These are phyloP conservation scores for Vicia faba DNA, from an alignment of 306 rosid genomes.

Conservation along the genomic window DNA sequence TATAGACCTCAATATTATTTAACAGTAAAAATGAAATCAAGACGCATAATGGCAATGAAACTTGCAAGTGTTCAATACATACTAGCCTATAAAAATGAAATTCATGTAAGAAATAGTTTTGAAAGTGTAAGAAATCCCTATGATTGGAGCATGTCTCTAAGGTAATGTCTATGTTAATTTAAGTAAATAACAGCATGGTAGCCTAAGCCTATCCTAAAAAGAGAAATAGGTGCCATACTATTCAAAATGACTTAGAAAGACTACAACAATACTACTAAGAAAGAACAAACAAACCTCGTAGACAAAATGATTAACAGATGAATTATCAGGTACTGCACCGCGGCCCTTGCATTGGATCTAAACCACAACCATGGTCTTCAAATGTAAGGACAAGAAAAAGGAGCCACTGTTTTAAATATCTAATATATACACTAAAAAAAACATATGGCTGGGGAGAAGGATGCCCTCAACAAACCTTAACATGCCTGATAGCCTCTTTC, in stretches of 20 bases:
- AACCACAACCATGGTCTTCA: conserved; percentile 44
- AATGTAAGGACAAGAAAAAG: conserved; percentile 37
- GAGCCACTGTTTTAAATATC: conserved; percentile 18
- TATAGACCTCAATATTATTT: neutral
- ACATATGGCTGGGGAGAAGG: conserved; percentile 21
- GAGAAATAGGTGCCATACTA: conserved; percentile 26
- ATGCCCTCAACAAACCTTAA: conserved; percentile 61
- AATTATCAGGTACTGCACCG: conserved; percentile 85
- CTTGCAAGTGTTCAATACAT: too few relatives aligned
- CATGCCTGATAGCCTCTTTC: conserved; percentile 94
- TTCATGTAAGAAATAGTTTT: conserved; percentile 10
- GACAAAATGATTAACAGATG: conserved; percentile 84
- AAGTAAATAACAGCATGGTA: conserved; percentile 20
- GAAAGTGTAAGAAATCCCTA: conserved; percentile 7
- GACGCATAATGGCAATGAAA: conserved; percentile 11
- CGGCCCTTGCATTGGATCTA: conserved; percentile 96
- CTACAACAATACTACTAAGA: conserved; percentile 27
- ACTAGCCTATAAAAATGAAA: conserved; percentile 12
- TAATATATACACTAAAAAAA: conserved; percentile 16
- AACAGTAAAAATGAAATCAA: conserved; percentile 17
- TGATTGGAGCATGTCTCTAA: conserved; percentile 9
- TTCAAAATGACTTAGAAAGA: conserved; percentile 32
- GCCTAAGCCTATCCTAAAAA: conserved; percentile 7
- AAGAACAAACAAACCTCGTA: conserved; percentile 72
- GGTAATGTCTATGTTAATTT: conserved; percentile 8